phyloP scores from a whole-genome alignment of 805 yeast species.

The Starmerella floris region DNA sequence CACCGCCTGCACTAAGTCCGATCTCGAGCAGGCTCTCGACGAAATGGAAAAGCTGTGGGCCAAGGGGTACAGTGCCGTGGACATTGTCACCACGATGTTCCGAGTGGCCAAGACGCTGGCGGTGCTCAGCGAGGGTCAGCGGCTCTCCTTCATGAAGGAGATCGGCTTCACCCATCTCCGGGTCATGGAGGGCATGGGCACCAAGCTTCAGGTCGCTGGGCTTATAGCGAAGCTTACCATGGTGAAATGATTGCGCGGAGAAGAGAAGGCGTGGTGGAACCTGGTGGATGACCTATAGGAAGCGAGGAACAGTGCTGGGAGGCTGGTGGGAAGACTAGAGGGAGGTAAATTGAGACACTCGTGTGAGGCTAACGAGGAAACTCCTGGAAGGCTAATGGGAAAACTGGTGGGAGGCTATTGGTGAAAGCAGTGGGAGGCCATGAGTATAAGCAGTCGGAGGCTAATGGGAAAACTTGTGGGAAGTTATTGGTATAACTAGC shows the following conservation, averaged over 20 bases:
- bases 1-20: constrained; percentile 29
- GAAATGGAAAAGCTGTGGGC: constrained; percentile 62
- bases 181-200: constrained; percentile 81
- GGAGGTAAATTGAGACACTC: not conserved
- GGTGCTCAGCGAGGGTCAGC: constrained; percentile 49
- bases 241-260: no score
- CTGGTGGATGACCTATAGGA: no score
- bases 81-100: constrained; percentile 81
- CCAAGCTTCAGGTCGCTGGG: constrained; percentile 76
- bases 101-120: constrained; percentile 69
- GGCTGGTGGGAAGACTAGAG: no score
- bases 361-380: no score
- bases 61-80: constrained; percentile 87
- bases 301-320: no score
- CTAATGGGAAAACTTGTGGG: no score
- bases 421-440: no score
- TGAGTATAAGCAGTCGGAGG: no score
- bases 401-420: no score
- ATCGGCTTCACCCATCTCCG: constrained; percentile 89
- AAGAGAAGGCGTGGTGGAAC: no score
- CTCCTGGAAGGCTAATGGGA: no score
- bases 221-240: constrained; percentile 44
- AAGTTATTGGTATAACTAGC: no score
- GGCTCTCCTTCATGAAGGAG: constrained; percentile 68
- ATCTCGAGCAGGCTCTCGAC: constrained; percentile 53